phyloP scores from a whole-genome alignment of 768 basidiomycete species.

The Calocybe indica region DNA sequence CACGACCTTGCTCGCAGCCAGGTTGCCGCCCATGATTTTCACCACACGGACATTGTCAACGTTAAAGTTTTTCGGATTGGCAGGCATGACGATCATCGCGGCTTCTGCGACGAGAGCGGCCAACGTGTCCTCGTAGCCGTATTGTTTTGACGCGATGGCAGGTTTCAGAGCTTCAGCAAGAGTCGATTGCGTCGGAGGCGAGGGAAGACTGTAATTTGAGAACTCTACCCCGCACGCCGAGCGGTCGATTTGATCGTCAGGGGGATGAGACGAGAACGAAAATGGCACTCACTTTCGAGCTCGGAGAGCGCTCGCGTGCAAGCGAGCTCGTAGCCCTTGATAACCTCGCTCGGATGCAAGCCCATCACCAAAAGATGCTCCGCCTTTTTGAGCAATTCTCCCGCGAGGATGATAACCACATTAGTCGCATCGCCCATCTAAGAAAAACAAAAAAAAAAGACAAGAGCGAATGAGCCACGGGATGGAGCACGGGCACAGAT shows the following conservation, averaged over 20 bases:
- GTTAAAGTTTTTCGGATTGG: slow-evolving; percentile 87
- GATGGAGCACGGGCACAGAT: neutral
- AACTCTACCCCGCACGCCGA: slow-evolving; percentile 43
- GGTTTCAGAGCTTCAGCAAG: slow-evolving; percentile 80
- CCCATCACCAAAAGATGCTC: slow-evolving; percentile 94
- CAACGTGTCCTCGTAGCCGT: slow-evolving; percentile 84
- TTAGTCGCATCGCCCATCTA: slow-evolving; percentile 99
- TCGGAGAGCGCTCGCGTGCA: slow-evolving; percentile 77
- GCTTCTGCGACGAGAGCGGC: slow-evolving; percentile 88
- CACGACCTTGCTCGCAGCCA: slow-evolving; percentile 82
- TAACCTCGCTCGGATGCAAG: slow-evolving; percentile 93
- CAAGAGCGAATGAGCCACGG: neutral
- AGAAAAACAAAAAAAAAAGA: neutral
- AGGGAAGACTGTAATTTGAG: slow-evolving; percentile 61
- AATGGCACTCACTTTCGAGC: slow-evolving; percentile 70
- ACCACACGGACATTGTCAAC: slow-evolving; percentile 98
- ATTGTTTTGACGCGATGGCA: slow-evolving; percentile 95
- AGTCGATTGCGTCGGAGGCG: slow-evolving; percentile 61
- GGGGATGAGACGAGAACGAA: neutral
- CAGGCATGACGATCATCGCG: slow-evolving; percentile 86
- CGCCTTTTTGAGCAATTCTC: slow-evolving; percentile 90
- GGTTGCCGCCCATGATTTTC: slow-evolving; percentile 94
- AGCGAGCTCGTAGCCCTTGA: slow-evolving; percentile 93
- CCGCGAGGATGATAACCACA: slow-evolving; percentile 89
- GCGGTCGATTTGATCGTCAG: too few species aligned